Conservation (phyloP, 2,329 filamentous ascomycete species). For the Epichloe festucae region DNA sequence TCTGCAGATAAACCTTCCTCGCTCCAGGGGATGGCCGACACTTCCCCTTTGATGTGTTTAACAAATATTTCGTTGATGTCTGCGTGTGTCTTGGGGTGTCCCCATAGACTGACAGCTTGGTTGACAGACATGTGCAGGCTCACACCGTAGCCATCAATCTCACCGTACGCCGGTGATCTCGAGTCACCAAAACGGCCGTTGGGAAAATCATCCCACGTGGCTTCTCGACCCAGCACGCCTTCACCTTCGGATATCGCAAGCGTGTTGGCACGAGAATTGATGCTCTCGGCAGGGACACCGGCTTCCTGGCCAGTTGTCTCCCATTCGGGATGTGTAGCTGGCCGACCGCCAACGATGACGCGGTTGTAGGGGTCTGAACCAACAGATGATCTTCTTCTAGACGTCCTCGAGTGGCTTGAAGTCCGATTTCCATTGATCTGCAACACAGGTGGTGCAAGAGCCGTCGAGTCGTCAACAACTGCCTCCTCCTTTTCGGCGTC, state of each 20-base stretch:
- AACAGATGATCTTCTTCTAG: conserved; percentile 60
- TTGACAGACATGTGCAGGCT: conserved; percentile 81
- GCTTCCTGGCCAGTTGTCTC: conserved; percentile 69
- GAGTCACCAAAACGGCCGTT: conserved; percentile 94
- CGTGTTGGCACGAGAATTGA: conserved; percentile 72
- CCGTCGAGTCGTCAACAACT: conserved; percentile 30
- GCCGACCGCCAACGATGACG: conserved; percentile 61
- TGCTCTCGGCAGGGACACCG: conserved; percentile 56
- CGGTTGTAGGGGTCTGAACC: conserved; percentile 80
- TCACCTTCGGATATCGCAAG: conserved; percentile 91
- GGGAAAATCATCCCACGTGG: conserved; percentile 97
- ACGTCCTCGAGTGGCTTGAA: conserved; percentile 23
- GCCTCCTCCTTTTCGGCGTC: conserved; percentile 39
- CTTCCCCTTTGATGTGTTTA: conserved; percentile 64
- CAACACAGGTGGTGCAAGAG: conserved; percentile 14
- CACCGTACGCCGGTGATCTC: conserved; percentile 82
- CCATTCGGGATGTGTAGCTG: conserved; percentile 46
- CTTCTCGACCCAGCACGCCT: conserved; percentile 77
- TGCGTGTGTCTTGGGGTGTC: conserved; percentile 51
- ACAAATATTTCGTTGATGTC: conserved; percentile 77
- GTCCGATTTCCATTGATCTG: conserved; percentile 36
- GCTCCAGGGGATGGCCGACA: conserved; percentile 82
- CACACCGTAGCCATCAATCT: conserved; percentile 98
- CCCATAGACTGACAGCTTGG: conserved; percentile 77
- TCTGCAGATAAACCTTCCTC: conserved; percentile 80